Percentiles rank a stretch among this genome's conserved stretches.
Evolutionary conservation across 176 grass and related monocot species (phyloP).

Genomic region (Poa annua): DNA sequence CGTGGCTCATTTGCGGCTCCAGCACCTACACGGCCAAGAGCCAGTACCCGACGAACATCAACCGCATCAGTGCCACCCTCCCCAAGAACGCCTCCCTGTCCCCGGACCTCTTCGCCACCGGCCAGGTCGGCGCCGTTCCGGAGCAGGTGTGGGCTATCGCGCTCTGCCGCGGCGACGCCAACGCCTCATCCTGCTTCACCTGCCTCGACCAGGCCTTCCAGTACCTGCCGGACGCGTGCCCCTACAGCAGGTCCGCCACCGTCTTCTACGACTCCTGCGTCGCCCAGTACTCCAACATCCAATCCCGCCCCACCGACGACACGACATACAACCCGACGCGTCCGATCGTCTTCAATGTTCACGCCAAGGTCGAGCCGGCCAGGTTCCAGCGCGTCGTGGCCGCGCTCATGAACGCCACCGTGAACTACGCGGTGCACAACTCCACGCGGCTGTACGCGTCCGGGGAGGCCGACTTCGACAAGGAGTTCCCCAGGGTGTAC

Average conservation of each 20-base stretch:
- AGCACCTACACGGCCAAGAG: constrained; percentile 36
- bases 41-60: constrained; percentile 44
- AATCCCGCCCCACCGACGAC: neutral
- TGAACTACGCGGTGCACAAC: neutral
- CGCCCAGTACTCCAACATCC: constrained; percentile 33
- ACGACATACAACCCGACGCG: neutral
- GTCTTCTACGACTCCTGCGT: constrained; percentile 43
- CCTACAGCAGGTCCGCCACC: neutral
- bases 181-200: neutral
- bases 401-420: constrained; percentile 4
- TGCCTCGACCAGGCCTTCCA: constrained; percentile 37
- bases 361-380: constrained; percentile 11
- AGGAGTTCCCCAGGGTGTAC: constrained; percentile 23
- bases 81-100: constrained; percentile 34
- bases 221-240: constrained; percentile 14
- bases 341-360: neutral
- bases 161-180: constrained; percentile 52
- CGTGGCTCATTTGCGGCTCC: neutral
- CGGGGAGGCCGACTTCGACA: neutral
- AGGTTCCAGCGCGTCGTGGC: neutral
- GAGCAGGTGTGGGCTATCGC: constrained; percentile 25
- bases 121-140: constrained; percentile 17
- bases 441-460: neutral
- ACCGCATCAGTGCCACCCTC: constrained; percentile 18
- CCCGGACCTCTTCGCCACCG: constrained; percentile 33